A percentile compares a stretch with the other conserved stretches of the same genome.
These are phyloP conservation scores for Globisporangium sylvaticum DNA, from an alignment of 352 stramenopile genomes.

Conservation along the genomic window DNA sequence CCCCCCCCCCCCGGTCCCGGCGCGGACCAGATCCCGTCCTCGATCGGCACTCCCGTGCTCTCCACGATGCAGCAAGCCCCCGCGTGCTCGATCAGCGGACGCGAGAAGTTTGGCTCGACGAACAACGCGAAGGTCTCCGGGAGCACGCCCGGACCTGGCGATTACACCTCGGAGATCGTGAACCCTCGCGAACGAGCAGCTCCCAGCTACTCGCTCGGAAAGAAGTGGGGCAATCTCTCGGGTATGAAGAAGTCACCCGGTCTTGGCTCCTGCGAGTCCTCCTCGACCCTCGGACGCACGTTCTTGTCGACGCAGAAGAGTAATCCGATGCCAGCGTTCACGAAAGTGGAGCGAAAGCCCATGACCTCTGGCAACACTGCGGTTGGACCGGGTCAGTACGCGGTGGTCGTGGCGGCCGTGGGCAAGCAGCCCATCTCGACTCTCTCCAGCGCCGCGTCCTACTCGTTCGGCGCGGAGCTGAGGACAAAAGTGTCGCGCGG, in stretches of 20 bases:
- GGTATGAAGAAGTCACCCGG: slow-evolving; percentile 55
- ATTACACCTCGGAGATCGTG: slow-evolving; percentile 61
- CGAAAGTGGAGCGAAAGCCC: slow-evolving; percentile 68
- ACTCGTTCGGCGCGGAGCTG: slow-evolving; percentile 63
- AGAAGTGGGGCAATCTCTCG: slow-evolving; percentile 50
- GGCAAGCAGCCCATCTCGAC: slow-evolving; percentile 69
- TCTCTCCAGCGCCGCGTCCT: slow-evolving; percentile 46
- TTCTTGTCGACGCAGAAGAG: slow-evolving; percentile 73
- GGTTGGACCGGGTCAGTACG: slow-evolving; percentile 70
- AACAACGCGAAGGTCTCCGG: slow-evolving; percentile 38
- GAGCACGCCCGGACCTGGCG: slow-evolving; percentile 54
- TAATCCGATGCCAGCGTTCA: slow-evolving; percentile 54
- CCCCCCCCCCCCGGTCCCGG: slow-evolving; percentile 60
- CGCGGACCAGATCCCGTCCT: slow-evolving; percentile 63
- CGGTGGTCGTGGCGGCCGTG: slow-evolving; percentile 57
- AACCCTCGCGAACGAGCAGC: slow-evolving; percentile 62
- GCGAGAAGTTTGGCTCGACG: slow-evolving; percentile 77
- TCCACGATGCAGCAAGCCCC: slow-evolving; percentile 58
- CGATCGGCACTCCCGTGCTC: slow-evolving; percentile 64
- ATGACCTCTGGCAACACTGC: slow-evolving; percentile 41
- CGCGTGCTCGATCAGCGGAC: slow-evolving; percentile 62
- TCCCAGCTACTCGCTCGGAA: slow-evolving; percentile 70
- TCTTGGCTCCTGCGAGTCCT: slow-evolving; percentile 56
- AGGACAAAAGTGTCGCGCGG: slow-evolving; percentile 35
- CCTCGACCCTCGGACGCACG: slow-evolving; percentile 53